These are phyloP conservation scores for Botrytis galanthina DNA, from an alignment of 2,329 filamentous ascomycete genomes.

Conservation along the genomic window DNA sequence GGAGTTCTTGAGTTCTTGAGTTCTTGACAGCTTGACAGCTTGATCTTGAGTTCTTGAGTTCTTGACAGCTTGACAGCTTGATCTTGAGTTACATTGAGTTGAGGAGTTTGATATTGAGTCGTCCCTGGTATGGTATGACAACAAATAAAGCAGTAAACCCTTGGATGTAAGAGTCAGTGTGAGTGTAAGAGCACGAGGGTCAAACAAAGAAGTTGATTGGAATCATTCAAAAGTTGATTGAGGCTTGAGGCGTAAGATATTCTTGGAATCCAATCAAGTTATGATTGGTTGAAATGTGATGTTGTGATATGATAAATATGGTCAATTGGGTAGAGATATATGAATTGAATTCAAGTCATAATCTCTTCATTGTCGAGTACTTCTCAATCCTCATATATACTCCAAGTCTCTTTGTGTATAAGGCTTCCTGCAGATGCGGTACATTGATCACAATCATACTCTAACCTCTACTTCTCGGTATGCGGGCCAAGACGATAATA, in stretches of 20 bases:
- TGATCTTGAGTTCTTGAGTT: too few species aligned
- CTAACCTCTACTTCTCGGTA: neutral
- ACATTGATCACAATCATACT: neutral
- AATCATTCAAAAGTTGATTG: neutral
- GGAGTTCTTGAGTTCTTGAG: too few species aligned
- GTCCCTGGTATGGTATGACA: neutral
- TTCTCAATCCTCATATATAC: neutral
- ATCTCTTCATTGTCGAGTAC: too few species aligned
- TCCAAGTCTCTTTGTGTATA: neutral
- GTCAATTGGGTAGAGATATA: too few species aligned
- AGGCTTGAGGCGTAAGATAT: neutral
- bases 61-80: neutral
- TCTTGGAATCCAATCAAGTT: too few species aligned
- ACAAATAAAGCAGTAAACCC: neutral
- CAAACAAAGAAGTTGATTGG: neutral
- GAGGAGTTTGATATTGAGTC: neutral
- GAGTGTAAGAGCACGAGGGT: neutral
- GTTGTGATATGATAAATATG: neutral
- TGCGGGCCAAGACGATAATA: slow-evolving; percentile 12
- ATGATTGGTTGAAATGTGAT: neutral
- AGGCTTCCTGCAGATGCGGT: neutral
- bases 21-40: too few species aligned
- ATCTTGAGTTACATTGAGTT: neutral
- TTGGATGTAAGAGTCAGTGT: neutral
- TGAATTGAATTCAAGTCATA: neutral